Base-by-base conservation (phyloP, 495 filamentous ascomycete genomes). In the Hapsidospora chrysogenum region DNA sequence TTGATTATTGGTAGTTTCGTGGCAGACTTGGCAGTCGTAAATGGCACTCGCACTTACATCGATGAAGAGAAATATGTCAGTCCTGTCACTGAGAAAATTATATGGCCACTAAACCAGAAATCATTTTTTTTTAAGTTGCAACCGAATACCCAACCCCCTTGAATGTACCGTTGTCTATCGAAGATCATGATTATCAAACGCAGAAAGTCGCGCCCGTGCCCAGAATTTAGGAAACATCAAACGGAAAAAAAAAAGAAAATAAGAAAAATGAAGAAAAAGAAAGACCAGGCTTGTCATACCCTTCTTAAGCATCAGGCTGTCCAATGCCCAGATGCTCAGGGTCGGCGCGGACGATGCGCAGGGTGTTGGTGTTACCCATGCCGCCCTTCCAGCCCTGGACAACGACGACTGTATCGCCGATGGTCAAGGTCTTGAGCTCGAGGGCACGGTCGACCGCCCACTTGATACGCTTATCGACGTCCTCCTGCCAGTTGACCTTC, bases 311-410 rank as follows among this genome's bases (percentile, higher is more conserved):
- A 9, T 33, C 31, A 17, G 23, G 23, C 33, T 36, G 33, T 3
- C 33, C 33, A 27, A 36, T 36, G n/a, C 33, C 33, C 17, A 72
- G 56, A 42, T 62, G 50, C 15, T 59, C 49, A 5, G 61, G 51
- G 41, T 72, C 67, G 16, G 67, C 67, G 54, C 64, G 68, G 42
- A 72, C 63, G 30, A 72, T 64, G 39, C 67, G 67, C 41, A 69
- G 54, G 17, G 89, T 96, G 66, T 96, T 97, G 43, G 89, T 97
- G 68, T 97, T 86, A 42, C 89, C 89, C 76, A 85, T 81, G 36
- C 89, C 92, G 46, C 89, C 89, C 52, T 83, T 73, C 89, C 89
- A 97, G 55, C 92, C 89, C 59, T 97, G 89, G 17, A 97, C 86
- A 48, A 92, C 92, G 41, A 96, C 76, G 25, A 96, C 80, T 42